Conservation (phyloP, 2,329 filamentous ascomycete genomes). For the Coniochaeta sp. region DNA sequence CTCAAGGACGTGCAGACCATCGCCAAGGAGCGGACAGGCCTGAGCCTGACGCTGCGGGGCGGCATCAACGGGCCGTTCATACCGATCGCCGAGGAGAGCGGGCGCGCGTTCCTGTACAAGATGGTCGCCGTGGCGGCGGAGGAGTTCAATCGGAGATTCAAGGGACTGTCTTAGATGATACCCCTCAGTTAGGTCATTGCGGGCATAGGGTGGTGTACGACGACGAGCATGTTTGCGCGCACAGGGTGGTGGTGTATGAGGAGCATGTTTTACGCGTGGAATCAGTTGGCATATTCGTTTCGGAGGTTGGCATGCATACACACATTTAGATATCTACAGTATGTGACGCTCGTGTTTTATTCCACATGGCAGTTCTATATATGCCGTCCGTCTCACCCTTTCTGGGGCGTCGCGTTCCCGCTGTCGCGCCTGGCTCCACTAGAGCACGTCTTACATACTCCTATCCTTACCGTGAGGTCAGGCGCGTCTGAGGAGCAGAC, state of each 20-base stretch:
- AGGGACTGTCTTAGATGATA: conserved; percentile 17
- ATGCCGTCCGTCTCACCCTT: too few relatives aligned
- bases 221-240: neutral
- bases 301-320: neutral
- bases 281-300: neutral
- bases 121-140: conserved; percentile 61
- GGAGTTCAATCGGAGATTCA: conserved; percentile 59
- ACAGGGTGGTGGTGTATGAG: too few relatives aligned
- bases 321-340: too few relatives aligned
- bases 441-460: too few relatives aligned
- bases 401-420: too few relatives aligned
- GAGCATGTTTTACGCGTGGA: neutral
- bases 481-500: too few relatives aligned
- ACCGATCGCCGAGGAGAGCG: conserved; percentile 82
- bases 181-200: neutral
- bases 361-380: too few relatives aligned
- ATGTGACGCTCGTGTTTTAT: too few relatives aligned
- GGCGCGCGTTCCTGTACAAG: conserved; percentile 54
- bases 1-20: conserved; percentile 96
- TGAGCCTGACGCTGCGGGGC: conserved; percentile 81
- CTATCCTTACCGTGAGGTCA: too few relatives aligned
- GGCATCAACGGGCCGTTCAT: conserved; percentile 93
- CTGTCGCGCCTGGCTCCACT: too few relatives aligned
- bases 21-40: conserved; percentile 88
- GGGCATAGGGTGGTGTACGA: neutral